Evolutionary conservation across 1,284 basidiomycete genomes (phyloP).

Genomic region (Cryptococcus wingfieldii): DNA sequence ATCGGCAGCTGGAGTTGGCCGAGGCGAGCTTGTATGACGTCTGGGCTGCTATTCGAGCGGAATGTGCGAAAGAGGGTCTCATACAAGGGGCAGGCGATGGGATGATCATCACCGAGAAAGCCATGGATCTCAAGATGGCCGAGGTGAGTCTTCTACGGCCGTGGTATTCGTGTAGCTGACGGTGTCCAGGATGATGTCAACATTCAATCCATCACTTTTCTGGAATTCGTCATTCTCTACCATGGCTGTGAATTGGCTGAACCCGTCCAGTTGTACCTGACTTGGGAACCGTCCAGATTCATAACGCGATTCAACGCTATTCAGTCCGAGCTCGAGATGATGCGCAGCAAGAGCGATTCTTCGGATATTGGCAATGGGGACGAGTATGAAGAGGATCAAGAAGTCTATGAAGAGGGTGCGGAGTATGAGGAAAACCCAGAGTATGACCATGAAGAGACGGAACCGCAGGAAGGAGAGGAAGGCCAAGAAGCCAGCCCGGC

Average conservation of each 20-base stretch:
- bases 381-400: slow-evolving; percentile 5
- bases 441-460: slow-evolving; percentile 9
- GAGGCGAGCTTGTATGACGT: slow-evolving; percentile 29
- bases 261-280: slow-evolving; percentile 38
- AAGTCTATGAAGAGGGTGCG: neutral
- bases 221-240: slow-evolving; percentile 36
- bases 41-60: slow-evolving; percentile 22
- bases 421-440: neutral
- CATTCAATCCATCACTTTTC: slow-evolving; percentile 33
- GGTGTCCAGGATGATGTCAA: slow-evolving; percentile 37
- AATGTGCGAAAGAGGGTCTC: slow-evolving; percentile 24
- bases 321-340: slow-evolving; percentile 44
- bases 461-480: neutral
- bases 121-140: slow-evolving; percentile 60
- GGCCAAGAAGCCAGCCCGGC: slow-evolving; percentile 4
- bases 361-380: slow-evolving; percentile 10
- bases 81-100: slow-evolving; percentile 16
- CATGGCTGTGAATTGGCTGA: slow-evolving; percentile 36
- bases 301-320: slow-evolving; percentile 42
- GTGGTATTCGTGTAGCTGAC: neutral
- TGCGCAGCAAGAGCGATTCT: slow-evolving; percentile 58
- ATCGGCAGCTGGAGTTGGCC: slow-evolving; percentile 26
- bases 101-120: slow-evolving; percentile 36
- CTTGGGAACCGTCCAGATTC: slow-evolving; percentile 35
- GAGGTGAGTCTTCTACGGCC: slow-evolving; percentile 55